Evolutionary conservation across 2,329 filamentous ascomycete species (phyloP), one percentile per base, ranked within the genome.

Genomic region (Phialocephala subalpina): DNA sequence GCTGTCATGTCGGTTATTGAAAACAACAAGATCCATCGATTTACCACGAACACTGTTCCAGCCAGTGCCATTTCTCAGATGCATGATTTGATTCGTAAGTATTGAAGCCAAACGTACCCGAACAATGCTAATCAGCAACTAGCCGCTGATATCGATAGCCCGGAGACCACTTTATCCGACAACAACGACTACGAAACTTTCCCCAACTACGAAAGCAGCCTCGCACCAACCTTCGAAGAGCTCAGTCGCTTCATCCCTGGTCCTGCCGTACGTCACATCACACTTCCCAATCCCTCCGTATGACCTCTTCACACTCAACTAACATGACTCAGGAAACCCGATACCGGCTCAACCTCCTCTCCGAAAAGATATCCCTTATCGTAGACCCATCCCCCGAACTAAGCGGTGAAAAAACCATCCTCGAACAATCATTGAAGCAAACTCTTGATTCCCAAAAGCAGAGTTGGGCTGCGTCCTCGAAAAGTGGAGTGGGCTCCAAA

Each of bases 171-270:
- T 3, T 72, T 74, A 11, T 65, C 66, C 3, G 72, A 77, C 49
- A 76, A 71, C 14, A 70, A 72, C 42, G 76, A 77, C 58, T 75
- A 75, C 53, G 69, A 69, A 8, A 69, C 71, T 11, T 77, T 75
- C 36, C 75, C 76, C n/a, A 73, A 75, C 53, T 77, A 73, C 58
- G 76, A 77, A 56, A 67, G 61, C 25, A 73, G 66, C 18, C 33
- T 56, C 7, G 63, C 69, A 7, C 58, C 60, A 25, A 42, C 42
- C 3, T 74, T 77, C 53, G 73, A 75, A 55, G 68, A 70, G 35
- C 63, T 74, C 25, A 69, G 67, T 47, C 67, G 72, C 53, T 70
- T 71, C 57, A 62, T 68, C 14, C 75, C 74, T 16, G 61, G 53
- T 25, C 73, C 72, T 55, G 70, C 73, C 45, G 74, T 76, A 67